Percentiles rank a stretch among this genome's conserved stretches.
Conservation (phyloP, 768 basidiomycete genomes). For the Russula lepida region DNA sequence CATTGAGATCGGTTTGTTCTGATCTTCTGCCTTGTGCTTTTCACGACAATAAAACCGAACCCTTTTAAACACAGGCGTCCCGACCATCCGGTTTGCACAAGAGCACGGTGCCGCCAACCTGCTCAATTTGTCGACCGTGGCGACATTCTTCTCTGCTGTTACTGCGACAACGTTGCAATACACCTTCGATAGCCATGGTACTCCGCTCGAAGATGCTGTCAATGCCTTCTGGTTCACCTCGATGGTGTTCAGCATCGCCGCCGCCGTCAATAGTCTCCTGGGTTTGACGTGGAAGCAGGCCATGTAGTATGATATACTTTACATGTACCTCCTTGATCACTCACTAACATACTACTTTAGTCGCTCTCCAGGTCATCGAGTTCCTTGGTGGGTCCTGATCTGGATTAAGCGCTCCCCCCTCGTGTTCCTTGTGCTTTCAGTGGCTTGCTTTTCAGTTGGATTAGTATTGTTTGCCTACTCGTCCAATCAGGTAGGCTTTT, state of each 20-base stretch:
- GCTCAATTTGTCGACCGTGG: constrained; percentile 66
- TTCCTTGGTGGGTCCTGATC: constrained; percentile 77
- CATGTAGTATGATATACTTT: constrained; percentile 56
- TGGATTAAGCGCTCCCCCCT: constrained; percentile 83
- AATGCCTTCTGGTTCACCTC: constrained; percentile 72
- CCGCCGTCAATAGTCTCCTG: constrained; percentile 69
- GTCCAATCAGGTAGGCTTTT: constrained; percentile 47
- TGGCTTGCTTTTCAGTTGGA: constrained; percentile 74
- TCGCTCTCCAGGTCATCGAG: constrained; percentile 66
- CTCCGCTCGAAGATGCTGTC: constrained; percentile 40
- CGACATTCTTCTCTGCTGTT: constrained; percentile 71
- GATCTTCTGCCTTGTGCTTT: constrained; percentile 5
- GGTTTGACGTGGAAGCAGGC: constrained; percentile 76
- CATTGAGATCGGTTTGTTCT: constrained; percentile 58
- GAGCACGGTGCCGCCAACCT: constrained; percentile 63
- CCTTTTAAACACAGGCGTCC: constrained; percentile 43
- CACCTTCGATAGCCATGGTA: constrained; percentile 41
- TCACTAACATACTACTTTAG: constrained; percentile 29
- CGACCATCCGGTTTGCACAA: constrained; percentile 68
- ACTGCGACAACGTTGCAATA: constrained; percentile 68
- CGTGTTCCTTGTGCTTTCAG: constrained; percentile 76
- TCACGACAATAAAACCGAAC: neutral
- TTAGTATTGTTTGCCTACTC: constrained; percentile 72
- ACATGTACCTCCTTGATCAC: neutral
- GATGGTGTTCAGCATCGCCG: constrained; percentile 67